Conservation (phyloP, 306 rosid genomes). For the Fragaria nilgerrensis region DNA sequence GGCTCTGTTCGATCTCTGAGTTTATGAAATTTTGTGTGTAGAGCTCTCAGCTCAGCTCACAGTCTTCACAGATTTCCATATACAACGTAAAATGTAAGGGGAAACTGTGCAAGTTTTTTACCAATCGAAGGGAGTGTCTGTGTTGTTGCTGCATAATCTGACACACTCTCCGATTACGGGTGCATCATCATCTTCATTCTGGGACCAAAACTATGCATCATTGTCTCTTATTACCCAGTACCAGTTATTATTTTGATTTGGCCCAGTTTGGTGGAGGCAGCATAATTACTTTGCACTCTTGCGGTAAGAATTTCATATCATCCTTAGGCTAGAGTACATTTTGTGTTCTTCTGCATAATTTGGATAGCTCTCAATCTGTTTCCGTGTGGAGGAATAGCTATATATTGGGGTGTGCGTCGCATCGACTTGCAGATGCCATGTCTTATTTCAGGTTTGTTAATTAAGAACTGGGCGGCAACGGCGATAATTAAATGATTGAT, state of each 20-base stretch:
- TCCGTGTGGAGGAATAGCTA: too few relatives aligned
- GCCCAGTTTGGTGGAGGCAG: conserved; percentile 18
- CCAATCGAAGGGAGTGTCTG: conserved; percentile 11
- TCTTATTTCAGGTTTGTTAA: too few relatives aligned
- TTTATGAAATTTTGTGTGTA: conserved; percentile 4
- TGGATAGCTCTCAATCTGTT: too few relatives aligned
- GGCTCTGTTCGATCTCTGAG: not conserved
- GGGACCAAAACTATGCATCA: conserved; percentile 32
- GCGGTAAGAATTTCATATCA: not conserved
- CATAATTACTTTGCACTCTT: conserved; percentile 19
- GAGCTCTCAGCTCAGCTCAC: conserved; percentile 1
- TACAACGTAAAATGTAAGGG: not conserved
- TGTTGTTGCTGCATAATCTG: conserved; percentile 29
- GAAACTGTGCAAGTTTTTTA: not conserved
- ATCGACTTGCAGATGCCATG: too few relatives aligned
- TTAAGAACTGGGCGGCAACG: too few relatives aligned
- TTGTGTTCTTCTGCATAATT: not conserved
- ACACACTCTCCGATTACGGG: conserved; percentile 28
- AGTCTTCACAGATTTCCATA: conserved; percentile 19
- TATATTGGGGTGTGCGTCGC: too few relatives aligned
- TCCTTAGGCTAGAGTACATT: not conserved
- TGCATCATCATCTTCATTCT: not conserved
- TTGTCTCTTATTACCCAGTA: conserved; percentile 8
- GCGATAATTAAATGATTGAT: too few relatives aligned
- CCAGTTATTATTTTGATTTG: conserved; percentile 12